Evolutionary conservation across 1,284 basidiomycete species (phyloP), one percentile per base, ranked within the genome.

Genomic region (Moniliophthora roreri): DNA sequence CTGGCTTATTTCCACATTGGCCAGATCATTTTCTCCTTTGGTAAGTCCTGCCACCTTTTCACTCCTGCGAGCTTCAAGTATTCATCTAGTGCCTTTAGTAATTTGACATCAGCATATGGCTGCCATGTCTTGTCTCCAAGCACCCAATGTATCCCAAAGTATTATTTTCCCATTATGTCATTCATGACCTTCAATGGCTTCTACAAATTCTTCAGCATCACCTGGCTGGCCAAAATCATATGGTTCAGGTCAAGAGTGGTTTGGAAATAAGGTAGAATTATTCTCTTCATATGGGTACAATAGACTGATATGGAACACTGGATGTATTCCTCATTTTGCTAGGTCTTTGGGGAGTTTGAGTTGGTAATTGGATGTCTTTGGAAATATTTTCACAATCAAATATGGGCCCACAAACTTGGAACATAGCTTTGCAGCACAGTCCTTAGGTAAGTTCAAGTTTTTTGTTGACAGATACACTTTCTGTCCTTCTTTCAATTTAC

Each of bases 111-210:
- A 0, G 44, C 20, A 47, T 65, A 66, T 0, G 63, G 61, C n/a
- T 65, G 54, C 71, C 72, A 74, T 0, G 64, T 69, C 0, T 41
- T 39, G 51, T 76, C 70, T 0, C 74, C 73, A 0, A 64, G 37
- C 10, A 58, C 61, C 69, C 73, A 77, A 15, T 54, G 40, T 0
- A 76, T 58, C 15, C 70, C 54, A 50, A 74, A 75, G 2, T 61
- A 11, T 0, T n/a, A 66, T 39, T 0, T 52, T 36, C 1, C 45
- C 37, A 0, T 63, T 65, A 18, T 59, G 53, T n/a, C 72, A 69
- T 1, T 52, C 23, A 48, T 76, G 73, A 0, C 56, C 36, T 0
- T 66, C 9, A 0, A 76, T 70, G 1, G 60, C 44, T 3, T 72
- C 60, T 0, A 74, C 64, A 0, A 59, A 60, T 68, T 67, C 73